These are phyloP conservation scores for Naganishia cerealis DNA, from an alignment of 1,284 basidiomycete genomes.

Conservation along the genomic window DNA sequence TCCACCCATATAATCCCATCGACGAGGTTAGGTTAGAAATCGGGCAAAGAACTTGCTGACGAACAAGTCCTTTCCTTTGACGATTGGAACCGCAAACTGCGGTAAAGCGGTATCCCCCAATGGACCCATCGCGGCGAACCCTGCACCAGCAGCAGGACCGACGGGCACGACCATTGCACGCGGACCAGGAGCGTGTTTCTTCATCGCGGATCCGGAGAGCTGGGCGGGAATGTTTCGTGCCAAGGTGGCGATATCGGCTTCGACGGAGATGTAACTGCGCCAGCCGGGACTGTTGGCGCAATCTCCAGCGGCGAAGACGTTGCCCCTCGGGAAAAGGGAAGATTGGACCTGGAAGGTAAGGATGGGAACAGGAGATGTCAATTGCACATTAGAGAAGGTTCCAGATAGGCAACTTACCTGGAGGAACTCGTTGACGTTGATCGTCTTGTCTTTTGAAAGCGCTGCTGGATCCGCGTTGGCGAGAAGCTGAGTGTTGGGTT, in stretches of 20 bases:
- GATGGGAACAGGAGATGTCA: background rate
- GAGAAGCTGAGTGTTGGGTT: constrained; percentile 51
- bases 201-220: constrained; percentile 12
- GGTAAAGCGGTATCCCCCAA: constrained; percentile 32
- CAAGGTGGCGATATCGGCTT: constrained; percentile 38
- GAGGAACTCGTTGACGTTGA: constrained; percentile 50
- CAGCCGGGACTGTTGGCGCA: constrained; percentile 44
- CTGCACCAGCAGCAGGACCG: constrained; percentile 33
- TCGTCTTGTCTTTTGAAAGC: constrained; percentile 38
- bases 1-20: background rate
- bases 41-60: constrained; percentile 26
- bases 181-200: constrained; percentile 30
- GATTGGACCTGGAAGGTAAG: constrained; percentile 37
- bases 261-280: constrained; percentile 45
- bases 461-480: constrained; percentile 43
- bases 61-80: constrained; percentile 39
- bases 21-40: constrained; percentile 5
- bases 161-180: constrained; percentile 26
- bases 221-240: constrained; percentile 38
- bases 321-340: constrained; percentile 34
- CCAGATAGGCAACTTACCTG: constrained; percentile 23
- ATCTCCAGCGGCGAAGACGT: constrained; percentile 53
- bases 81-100: constrained; percentile 40
- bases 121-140: constrained; percentile 22
- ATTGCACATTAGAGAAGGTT: background rate